These are phyloP conservation scores for Stellera chamaejasme DNA, from an alignment of 345 rosid species.

Conservation along the genomic window DNA sequence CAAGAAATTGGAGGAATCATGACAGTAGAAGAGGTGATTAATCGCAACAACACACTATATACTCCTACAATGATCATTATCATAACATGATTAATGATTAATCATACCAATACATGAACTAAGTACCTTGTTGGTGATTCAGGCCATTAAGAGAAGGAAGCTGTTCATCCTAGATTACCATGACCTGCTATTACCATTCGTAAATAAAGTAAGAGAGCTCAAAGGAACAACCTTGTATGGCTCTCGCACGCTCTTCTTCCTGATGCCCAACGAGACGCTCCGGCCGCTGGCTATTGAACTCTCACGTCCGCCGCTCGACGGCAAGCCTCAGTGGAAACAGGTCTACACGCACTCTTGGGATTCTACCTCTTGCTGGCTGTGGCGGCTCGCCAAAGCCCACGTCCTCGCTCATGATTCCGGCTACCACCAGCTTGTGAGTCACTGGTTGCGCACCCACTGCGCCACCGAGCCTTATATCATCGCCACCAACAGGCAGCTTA, in stretches of 20 bases:
- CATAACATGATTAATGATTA: not conserved
- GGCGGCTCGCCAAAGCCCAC: constrained; percentile 63
- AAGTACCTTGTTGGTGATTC: not conserved
- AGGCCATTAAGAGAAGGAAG: constrained; percentile 45
- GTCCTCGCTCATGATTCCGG: constrained; percentile 49
- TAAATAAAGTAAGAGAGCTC: constrained; percentile 39
- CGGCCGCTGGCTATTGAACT: constrained; percentile 54
- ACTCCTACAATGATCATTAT: not conserved
- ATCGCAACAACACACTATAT: not conserved
- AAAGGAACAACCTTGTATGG: constrained; percentile 45
- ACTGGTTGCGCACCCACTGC: constrained; percentile 52
- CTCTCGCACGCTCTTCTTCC: constrained; percentile 47
- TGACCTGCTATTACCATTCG: constrained; percentile 46
- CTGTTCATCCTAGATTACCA: constrained; percentile 54
- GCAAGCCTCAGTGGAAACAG: constrained; percentile 51
- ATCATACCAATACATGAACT: not conserved
- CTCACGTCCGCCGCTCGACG: constrained; percentile 37
- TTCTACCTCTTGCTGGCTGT: constrained; percentile 39
- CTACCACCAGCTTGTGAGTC: constrained; percentile 46
- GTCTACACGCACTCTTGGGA: constrained; percentile 25
- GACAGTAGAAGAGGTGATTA: constrained; percentile 42
- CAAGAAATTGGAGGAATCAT: constrained; percentile 42
- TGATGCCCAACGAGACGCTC: constrained; percentile 28
- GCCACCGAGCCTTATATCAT: constrained; percentile 49
- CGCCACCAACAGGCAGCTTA: constrained; percentile 50